Evolutionary conservation across 2,329 filamentous ascomycete genomes (phyloP).

Genomic region (Penicillium sp.): DNA sequence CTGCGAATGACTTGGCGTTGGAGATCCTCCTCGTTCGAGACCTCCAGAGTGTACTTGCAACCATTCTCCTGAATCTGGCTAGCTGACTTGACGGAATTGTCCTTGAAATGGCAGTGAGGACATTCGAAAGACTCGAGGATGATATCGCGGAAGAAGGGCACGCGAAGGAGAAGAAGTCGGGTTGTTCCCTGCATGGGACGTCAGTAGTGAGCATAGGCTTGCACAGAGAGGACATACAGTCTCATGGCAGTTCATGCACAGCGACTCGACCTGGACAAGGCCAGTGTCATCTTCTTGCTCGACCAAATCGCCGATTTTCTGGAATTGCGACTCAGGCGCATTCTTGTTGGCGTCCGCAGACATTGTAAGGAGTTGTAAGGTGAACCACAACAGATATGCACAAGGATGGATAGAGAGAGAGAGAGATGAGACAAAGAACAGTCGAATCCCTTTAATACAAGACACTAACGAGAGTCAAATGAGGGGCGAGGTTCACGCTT

Average conservation of each 20-base stretch:
- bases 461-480: no score
- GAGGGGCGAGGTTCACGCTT: no score
- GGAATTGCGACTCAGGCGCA: slow-evolving; percentile 33
- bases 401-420: no score
- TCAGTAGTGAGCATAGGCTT: slow-evolving; percentile 12
- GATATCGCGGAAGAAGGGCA: slow-evolving; percentile 96
- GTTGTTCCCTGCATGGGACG: slow-evolving; percentile 65
- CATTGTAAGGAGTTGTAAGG: slow-evolving; percentile 23
- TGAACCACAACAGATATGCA: no score
- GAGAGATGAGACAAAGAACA: no score
- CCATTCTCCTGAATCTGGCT: slow-evolving; percentile 89
- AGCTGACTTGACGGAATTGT: slow-evolving; percentile 91
- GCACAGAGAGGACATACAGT: slow-evolving; percentile 60
- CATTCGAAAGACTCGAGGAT: slow-evolving; percentile 97
- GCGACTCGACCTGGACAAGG: slow-evolving; percentile 58
- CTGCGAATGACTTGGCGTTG: slow-evolving; percentile 88
- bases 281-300: slow-evolving; percentile 43
- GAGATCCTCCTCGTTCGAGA: slow-evolving; percentile 71
- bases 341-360: slow-evolving; percentile 25
- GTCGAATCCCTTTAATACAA: no score
- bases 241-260: slow-evolving; percentile 83
- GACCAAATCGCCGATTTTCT: slow-evolving; percentile 40
- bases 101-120: slow-evolving; percentile 81
- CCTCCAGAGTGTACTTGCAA: slow-evolving; percentile 74
- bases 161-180: slow-evolving; percentile 80